phyloP scores from a whole-genome alignment of 2,329 filamentous ascomycete genomes.

The Cladosporium phlei region DNA sequence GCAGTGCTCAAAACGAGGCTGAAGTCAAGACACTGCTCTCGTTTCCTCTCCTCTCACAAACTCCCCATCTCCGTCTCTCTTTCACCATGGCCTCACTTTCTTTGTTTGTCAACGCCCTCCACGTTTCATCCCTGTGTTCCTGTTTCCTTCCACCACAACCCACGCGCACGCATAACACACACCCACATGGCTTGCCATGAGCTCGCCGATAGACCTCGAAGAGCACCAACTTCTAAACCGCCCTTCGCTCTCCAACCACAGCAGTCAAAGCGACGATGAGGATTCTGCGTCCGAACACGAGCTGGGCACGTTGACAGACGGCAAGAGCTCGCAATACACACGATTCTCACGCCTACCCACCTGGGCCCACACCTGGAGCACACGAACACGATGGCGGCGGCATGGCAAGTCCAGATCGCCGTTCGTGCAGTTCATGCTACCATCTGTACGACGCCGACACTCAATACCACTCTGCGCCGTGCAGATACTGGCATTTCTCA shows the following conservation, averaged over 20 bases:
- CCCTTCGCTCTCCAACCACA: not conserved
- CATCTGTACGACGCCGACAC: constrained; percentile 15
- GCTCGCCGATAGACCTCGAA: not conserved
- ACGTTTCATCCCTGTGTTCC: not conserved
- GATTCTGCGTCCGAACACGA: constrained; percentile 2
- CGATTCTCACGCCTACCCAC: not conserved
- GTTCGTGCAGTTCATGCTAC: not conserved
- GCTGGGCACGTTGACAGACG: not conserved
- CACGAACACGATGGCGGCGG: not conserved
- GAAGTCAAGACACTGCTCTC: too few relatives aligned
- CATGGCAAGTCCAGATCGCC: constrained; percentile 1
- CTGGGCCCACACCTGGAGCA: not conserved
- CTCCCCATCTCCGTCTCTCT: too few relatives aligned
- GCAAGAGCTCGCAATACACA: not conserved
- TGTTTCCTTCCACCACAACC: too few relatives aligned
- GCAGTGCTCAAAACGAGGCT: too few relatives aligned
- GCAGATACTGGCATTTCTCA: constrained; percentile 16
- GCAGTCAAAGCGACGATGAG: not conserved
- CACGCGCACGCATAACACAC: not conserved
- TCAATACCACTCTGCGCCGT: constrained; percentile 15
- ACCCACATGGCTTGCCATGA: constrained; percentile 1
- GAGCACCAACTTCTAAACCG: not conserved
- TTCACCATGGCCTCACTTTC: too few relatives aligned
- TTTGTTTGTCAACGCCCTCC: not conserved
- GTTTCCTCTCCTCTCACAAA: too few relatives aligned